Percentiles rank a stretch among this genome's conserved stretches.
These are phyloP conservation scores for Zygosaccharomyces bailii DNA, from an alignment of 805 yeast genomes.

Conservation along the genomic window DNA sequence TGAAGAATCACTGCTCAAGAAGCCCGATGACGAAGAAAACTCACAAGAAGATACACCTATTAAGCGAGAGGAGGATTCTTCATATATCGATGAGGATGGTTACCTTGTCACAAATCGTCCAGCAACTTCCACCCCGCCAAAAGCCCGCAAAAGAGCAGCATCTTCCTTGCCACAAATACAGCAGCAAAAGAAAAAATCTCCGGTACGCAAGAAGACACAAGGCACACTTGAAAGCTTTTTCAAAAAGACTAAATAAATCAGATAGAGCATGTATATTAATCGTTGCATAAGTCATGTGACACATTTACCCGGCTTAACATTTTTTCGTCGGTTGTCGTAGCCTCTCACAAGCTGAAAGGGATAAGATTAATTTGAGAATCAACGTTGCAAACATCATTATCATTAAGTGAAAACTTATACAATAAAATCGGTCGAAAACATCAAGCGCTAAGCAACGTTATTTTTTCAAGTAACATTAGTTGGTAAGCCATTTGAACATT, in stretches of 20 bases:
- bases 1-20: conserved; percentile 31
- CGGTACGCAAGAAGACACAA: conserved; percentile 27
- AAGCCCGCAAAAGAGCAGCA: conserved; percentile 10
- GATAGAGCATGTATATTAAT: background rate
- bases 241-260: conserved; percentile 17
- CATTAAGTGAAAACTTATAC: background rate
- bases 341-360: conserved; percentile 13
- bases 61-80: conserved; percentile 8
- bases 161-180: conserved; percentile 6
- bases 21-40: conserved; percentile 10
- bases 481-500: background rate
- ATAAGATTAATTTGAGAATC: background rate
- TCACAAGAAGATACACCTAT: conserved; percentile 1
- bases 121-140: conserved; percentile 16
- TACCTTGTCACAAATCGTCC: conserved; percentile 31
- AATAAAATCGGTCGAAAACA: background rate
- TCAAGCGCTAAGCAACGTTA: background rate
- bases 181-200: conserved; percentile 12
- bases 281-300: conserved; percentile 12
- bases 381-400: conserved; percentile 1
- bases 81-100: conserved; percentile 35
- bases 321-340: conserved; percentile 10
- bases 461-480: background rate
- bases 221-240: conserved; percentile 35
- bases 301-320: conserved; percentile 13